Evolutionary conservation across 176 grass and related monocot genomes (phyloP).

Genomic region (Thalia dealbata): DNA sequence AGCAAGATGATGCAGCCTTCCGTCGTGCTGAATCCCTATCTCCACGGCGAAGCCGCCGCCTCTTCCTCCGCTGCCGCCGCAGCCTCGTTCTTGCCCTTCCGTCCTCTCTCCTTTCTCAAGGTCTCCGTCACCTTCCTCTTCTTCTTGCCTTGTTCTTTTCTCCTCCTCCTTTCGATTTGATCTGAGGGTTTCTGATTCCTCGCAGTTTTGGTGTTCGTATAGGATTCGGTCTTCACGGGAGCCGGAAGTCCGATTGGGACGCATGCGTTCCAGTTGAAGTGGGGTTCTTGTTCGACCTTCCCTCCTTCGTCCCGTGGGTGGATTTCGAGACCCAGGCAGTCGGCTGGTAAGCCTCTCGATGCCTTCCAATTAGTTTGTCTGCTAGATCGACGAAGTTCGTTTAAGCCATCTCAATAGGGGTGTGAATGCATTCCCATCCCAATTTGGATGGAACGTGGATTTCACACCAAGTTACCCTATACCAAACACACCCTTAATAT

Average conservation of each 20-base stretch:
- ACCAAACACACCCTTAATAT: no score
- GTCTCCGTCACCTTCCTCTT: neutral
- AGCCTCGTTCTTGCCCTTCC: neutral
- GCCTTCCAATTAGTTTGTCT: neutral
- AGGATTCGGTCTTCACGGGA: constrained; percentile 27
- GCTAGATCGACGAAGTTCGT: neutral
- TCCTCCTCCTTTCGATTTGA: neutral
- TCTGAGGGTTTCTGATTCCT: neutral
- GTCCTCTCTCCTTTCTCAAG: neutral
- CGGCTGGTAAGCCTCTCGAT: neutral
- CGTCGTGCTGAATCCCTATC: neutral
- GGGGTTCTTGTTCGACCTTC: neutral
- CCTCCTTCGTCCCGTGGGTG: no score
- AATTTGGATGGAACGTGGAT: no score
- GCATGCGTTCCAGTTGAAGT: neutral
- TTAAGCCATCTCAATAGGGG: neutral
- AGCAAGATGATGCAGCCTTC: neutral
- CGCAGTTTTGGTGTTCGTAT: neutral
- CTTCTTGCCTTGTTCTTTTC: neutral
- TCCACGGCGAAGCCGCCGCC: neutral
- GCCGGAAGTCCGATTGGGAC: constrained; percentile 5
- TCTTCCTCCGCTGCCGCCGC: neutral
- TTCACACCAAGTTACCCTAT: no score
- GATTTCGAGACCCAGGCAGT: constrained; percentile 18
- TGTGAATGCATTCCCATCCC: no score